Evolutionary conservation across 176 grass and related monocot genomes (phyloP), one percentile per base, ranked within the genome.

Genomic region (Oryza glaberrima): DNA sequence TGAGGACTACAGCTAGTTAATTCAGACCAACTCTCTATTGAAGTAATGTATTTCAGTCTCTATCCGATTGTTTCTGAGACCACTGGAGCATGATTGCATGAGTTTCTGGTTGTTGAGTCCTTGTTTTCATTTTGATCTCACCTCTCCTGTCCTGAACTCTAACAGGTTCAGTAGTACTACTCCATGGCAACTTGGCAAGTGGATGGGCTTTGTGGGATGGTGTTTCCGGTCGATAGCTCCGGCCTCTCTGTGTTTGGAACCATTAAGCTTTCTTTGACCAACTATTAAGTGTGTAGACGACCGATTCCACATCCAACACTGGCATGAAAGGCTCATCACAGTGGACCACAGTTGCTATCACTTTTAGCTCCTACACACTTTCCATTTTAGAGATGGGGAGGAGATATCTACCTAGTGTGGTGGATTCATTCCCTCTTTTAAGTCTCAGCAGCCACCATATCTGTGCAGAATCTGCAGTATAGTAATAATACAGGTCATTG

Each of bases 251-350:
- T 43, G 25, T 34, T 17, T 41, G 82, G 72, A 72, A 41, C 44
- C 16, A 77, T 44, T 43, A 19, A 66, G 11, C 35, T 56, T n/a
- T 81, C 9, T 82, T 79, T 87, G 80, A 83, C 84, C 80, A 43
- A 17, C 47, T 43, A 75, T 19, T 6, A 68, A 72, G 75, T 25
- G 74, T 23, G 84, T 46, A 51, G 61, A 64, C 75, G 26, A 45
- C 76, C 68, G 47, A 44, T 61, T 79, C 88, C 69, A 69, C 75
- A 79, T 63, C 75, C 4, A 79, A 38, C 25, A 81, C 15, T 19
- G 66, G 49, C 88, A 43, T 43, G 83, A 83, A 8, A 11, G 17
- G 65, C 32, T 25, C 73, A 56, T 51, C 79, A 26, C 45, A 48
- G 64, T 47, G 17, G 46, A 65, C 40, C 69, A 74, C 75, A 25